Percentiles rank a stretch among this genome's conserved stretches.
Evolutionary conservation across 73 alveolate genomes (phyloP).

Genomic region (Uronychia binucleata): DNA sequence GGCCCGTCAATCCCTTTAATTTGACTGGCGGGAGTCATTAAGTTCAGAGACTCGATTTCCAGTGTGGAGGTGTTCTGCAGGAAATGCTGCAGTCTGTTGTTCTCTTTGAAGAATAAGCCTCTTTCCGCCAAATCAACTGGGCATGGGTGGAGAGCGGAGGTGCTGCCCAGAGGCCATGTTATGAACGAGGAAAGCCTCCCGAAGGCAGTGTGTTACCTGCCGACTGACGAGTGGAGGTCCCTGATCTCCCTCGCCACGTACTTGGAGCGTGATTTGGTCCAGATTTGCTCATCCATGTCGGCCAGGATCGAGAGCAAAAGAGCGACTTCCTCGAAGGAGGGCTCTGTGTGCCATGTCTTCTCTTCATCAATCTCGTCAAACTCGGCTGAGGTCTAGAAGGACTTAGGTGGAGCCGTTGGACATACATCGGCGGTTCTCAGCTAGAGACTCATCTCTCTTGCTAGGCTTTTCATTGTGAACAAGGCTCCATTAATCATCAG

Average conservation of each 20-base stretch:
- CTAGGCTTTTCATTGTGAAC: not conserved
- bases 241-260: not conserved
- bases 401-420: not conserved
- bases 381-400: not conserved
- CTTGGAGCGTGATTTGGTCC: slow-evolving; percentile 13
- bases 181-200: not conserved
- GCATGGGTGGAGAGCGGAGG: not conserved
- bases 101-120: slow-evolving; percentile 32
- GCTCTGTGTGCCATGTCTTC: not conserved
- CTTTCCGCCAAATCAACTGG: slow-evolving; percentile 8
- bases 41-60: not conserved
- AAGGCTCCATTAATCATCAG: not conserved
- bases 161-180: not conserved
- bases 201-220: not conserved
- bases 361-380: not conserved
- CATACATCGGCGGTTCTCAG: not conserved
- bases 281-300: slow-evolving; percentile 22
- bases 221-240: not conserved
- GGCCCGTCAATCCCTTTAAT: not conserved
- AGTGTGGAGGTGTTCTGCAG: not conserved
- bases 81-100: not conserved
- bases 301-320: slow-evolving; percentile 9
- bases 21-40: not conserved
- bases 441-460: not conserved
- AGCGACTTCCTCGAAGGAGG: slow-evolving; percentile 32